Conservation (phyloP, 2,329 filamentous ascomycete species). For the Alternaria sp. region DNA sequence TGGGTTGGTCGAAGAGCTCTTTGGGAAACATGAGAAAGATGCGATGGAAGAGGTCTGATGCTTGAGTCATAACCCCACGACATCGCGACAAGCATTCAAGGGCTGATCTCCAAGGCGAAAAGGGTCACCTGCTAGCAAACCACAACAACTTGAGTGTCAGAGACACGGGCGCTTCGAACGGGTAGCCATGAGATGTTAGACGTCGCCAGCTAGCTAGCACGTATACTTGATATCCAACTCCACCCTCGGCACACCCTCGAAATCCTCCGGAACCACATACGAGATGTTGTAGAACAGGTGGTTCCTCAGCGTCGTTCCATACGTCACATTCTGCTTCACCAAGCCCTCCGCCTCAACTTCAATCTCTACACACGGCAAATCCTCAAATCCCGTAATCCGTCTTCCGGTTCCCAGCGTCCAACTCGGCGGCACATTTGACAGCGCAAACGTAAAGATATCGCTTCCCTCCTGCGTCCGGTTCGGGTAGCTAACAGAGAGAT, state of each 20-base stretch:
- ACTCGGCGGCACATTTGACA: conserved; percentile 24
- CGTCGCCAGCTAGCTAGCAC: conserved; percentile 30
- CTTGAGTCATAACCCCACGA: too few species aligned
- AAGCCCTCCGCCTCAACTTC: conserved; percentile 50
- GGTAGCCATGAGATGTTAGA: too few species aligned
- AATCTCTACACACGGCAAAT: conserved; percentile 48
- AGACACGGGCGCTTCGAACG: too few species aligned
- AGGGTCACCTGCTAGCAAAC: too few species aligned
- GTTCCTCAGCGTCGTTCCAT: conserved; percentile 49
- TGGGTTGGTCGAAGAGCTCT: conserved; percentile 32
- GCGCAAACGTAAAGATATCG: conserved; percentile 26
- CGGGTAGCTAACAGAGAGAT: conserved; percentile 24
- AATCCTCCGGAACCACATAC: conserved; percentile 52
- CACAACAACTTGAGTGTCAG: too few species aligned
- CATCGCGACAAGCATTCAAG: too few species aligned
- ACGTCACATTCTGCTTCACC: conserved; percentile 45
- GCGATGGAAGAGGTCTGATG: not conserved
- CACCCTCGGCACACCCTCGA: conserved; percentile 49
- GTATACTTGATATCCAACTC: conserved; percentile 44
- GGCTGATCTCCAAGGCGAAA: too few species aligned
- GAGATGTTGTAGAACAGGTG: conserved; percentile 57
- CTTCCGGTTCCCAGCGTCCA: conserved; percentile 20
- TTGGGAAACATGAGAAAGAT: conserved; percentile 15
- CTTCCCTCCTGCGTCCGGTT: conserved; percentile 25
- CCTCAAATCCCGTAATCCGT: conserved; percentile 15